Evolutionary conservation across 2,329 filamentous ascomycete genomes (phyloP).

Genomic region (Rutstroemia sp.): DNA sequence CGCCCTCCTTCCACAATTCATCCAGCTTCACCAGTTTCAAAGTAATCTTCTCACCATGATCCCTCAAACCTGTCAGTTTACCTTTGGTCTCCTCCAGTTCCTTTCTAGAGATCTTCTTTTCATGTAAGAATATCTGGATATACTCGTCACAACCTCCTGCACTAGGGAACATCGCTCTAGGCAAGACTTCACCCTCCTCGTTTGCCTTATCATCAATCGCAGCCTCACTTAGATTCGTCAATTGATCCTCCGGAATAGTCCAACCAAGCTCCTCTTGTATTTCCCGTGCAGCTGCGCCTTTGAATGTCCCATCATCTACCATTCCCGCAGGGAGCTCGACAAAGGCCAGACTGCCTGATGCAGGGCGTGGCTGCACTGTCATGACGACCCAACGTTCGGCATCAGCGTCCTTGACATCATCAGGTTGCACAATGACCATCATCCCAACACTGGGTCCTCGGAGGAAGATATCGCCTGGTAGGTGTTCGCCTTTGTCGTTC

Average conservation of each 20-base stretch:
- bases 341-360: slow-evolving; percentile 47
- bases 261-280: slow-evolving; percentile 54
- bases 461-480: slow-evolving; percentile 50
- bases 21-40: slow-evolving; percentile 49
- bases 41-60: slow-evolving; percentile 54
- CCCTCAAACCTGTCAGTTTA: slow-evolving; percentile 48
- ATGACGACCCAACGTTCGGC: slow-evolving; percentile 48
- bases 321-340: slow-evolving; percentile 52
- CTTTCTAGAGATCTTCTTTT: slow-evolving; percentile 42
- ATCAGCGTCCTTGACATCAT: slow-evolving; percentile 35
- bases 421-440: slow-evolving; percentile 39
- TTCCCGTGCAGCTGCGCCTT: slow-evolving; percentile 51
- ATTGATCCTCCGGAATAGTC: slow-evolving; percentile 41
- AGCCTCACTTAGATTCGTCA: slow-evolving; percentile 46
- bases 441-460: slow-evolving; percentile 55
- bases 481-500: slow-evolving; percentile 40
- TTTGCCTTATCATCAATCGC: slow-evolving; percentile 40
- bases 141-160: slow-evolving; percentile 55
- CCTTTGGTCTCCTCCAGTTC: slow-evolving; percentile 49
- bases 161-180: slow-evolving; percentile 48
- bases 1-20: slow-evolving; percentile 51
- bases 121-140: slow-evolving; percentile 50
- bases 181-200: slow-evolving; percentile 28
- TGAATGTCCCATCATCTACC: slow-evolving; percentile 50
- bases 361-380: slow-evolving; percentile 51